phyloP scores from a whole-genome alignment of 2,329 filamentous ascomycete species.

The Lecanoromycetidae sp. region DNA sequence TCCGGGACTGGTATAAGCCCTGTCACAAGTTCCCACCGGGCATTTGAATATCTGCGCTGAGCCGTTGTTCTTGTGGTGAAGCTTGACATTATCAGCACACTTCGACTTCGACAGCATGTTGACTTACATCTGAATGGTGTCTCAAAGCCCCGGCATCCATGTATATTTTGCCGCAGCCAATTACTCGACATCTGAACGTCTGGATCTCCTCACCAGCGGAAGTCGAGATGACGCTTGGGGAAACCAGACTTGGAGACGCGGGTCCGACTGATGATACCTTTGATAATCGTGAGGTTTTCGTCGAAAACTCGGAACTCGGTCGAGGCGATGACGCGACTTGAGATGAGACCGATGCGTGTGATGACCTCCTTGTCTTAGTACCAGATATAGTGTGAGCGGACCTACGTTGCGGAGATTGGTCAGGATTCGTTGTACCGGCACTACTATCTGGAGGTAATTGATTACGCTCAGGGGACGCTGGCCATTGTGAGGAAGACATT shows the following conservation, averaged over 20 bases:
- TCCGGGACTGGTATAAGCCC: not conserved
- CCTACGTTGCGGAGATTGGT: not conserved
- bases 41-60: not conserved
- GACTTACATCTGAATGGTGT: not conserved
- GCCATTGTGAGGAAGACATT: constrained; percentile 10
- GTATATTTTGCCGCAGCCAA: not conserved
- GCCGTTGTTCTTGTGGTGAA: not conserved
- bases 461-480: constrained; percentile 9
- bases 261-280: not conserved
- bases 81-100: not conserved
- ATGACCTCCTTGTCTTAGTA: not conserved
- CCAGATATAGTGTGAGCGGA: not conserved
- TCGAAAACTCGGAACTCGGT: not conserved
- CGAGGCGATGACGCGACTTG: no score
- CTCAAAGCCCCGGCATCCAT: not conserved
- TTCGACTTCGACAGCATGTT: not conserved
- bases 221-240: not conserved
- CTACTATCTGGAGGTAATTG: constrained; percentile 16
- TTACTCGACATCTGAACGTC: not conserved
- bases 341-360: not conserved
- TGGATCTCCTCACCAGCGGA: not conserved
- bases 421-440: not conserved
- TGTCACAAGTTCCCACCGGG: not conserved
- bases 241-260: not conserved
- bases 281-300: no score